Evolutionary conservation across 345 rosid genomes (phyloP).

Genomic region (Triadica sebifera): DNA sequence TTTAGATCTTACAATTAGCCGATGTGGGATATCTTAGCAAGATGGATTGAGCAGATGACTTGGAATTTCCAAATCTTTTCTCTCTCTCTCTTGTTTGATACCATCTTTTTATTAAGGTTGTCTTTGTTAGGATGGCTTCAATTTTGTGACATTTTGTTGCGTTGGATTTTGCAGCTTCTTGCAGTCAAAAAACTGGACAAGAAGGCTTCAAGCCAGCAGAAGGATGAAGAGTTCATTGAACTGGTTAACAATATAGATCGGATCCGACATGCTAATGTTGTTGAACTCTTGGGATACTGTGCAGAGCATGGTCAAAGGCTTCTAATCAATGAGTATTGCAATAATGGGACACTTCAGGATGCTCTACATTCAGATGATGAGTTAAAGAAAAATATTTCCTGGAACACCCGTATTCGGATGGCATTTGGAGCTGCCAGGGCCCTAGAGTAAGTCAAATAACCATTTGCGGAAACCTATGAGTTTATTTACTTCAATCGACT

Average conservation of each 20-base stretch:
- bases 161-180: constrained; percentile 52
- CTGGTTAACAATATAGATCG: constrained; percentile 73
- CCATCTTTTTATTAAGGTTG: constrained; percentile 1
- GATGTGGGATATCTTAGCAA: no score
- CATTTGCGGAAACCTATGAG: not conserved
- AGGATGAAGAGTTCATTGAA: constrained; percentile 73
- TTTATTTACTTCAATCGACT: not conserved
- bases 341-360: constrained; percentile 79
- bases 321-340: constrained; percentile 81
- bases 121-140: not conserved
- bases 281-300: constrained; percentile 89
- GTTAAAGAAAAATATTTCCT: constrained; percentile 55
- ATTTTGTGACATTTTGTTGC: constrained; percentile 14
- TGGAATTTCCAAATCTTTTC: not conserved
- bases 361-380: constrained; percentile 84
- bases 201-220: constrained; percentile 60
- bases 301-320: constrained; percentile 94
- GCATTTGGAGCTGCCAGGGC: constrained; percentile 97
- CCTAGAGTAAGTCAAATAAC: constrained; percentile 65
- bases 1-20: no score
- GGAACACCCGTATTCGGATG: constrained; percentile 80
- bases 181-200: constrained; percentile 92
- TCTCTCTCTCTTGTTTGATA: not conserved
- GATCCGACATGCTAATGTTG: constrained; percentile 82
- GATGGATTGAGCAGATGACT: not conserved